Conservation (phyloP, 1,284 basidiomycete species). For the Ustilago loliicola region DNA sequence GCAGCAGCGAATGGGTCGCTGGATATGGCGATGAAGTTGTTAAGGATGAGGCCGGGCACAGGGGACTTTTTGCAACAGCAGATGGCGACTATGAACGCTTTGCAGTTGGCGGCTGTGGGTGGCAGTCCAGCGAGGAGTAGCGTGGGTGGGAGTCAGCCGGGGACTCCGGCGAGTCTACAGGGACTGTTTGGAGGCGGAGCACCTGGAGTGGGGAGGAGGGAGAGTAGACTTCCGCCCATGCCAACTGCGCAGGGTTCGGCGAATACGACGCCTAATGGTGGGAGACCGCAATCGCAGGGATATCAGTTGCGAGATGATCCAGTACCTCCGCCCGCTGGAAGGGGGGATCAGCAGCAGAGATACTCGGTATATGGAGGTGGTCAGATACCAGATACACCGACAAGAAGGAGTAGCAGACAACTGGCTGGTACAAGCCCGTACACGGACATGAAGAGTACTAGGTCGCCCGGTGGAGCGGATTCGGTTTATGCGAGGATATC, state of each 20-base stretch:
- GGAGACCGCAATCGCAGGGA: conserved; percentile 6
- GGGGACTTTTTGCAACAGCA: conserved; percentile 64
- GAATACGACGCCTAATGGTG: neutral
- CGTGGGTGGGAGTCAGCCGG: neutral
- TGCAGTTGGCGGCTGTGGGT: conserved; percentile 45
- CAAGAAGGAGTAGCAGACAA: conserved; percentile 36
- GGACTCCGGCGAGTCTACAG: conserved; percentile 13
- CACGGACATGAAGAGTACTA: conserved; percentile 12
- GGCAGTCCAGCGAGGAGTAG: conserved; percentile 41
- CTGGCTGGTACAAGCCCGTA: conserved; percentile 12
- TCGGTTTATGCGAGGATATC: conserved; percentile 36
- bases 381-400: conserved; percentile 30
- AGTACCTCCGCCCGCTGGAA: neutral
- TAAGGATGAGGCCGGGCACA: conserved; percentile 64
- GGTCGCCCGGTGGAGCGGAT: conserved; percentile 16
- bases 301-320: conserved; percentile 41
- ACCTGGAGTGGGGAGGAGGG: conserved; percentile 16
- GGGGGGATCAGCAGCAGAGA: too few species aligned
- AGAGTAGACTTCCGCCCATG: conserved; percentile 30
- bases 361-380: conserved; percentile 1
- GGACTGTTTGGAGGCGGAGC: neutral
- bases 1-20: conserved; percentile 39
- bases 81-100: conserved; percentile 59
- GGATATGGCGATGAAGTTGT: conserved; percentile 65
- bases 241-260: conserved; percentile 8